Evolutionary conservation across 768 basidiomycete species (phyloP).

Genomic region (Tricholoma matsutake): DNA sequence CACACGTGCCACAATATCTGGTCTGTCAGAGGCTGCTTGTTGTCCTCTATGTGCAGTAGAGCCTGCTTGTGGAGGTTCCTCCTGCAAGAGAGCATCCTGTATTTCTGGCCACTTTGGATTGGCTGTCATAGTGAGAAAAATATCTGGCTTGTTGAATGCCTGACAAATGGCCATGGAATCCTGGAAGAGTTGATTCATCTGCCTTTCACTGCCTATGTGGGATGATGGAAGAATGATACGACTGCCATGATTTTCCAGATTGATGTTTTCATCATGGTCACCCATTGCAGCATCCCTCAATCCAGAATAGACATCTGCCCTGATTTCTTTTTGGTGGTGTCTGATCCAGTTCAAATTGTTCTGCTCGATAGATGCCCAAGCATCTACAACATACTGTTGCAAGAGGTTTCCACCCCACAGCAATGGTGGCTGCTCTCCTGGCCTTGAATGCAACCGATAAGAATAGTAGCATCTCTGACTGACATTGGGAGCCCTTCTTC

Average conservation of each 20-base stretch:
- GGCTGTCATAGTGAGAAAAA: conserved; percentile 47
- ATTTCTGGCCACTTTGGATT: conserved; percentile 48
- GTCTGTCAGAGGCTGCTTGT: not conserved
- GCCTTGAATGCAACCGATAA: conserved; percentile 29
- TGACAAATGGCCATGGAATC: conserved; percentile 30
- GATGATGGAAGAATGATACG: conserved; percentile 16
- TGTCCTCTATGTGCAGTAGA: conserved; percentile 10
- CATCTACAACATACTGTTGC: too few species aligned
- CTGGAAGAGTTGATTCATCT: conserved; percentile 21
- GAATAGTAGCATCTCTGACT: conserved; percentile 6
- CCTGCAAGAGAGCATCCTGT: not conserved
- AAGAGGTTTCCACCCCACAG: conserved; percentile 22
- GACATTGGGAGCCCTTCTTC: conserved; percentile 8
- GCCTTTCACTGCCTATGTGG: conserved; percentile 10
- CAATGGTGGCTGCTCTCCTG: conserved; percentile 22
- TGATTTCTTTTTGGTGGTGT: conserved; percentile 33
- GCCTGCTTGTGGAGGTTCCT: not conserved
- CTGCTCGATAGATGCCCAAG: too few species aligned
- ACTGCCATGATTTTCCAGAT: conserved; percentile 13
- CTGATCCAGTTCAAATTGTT: conserved; percentile 19
- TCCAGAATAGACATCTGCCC: conserved; percentile 34
- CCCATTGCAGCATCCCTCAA: conserved; percentile 21
- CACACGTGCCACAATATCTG: not conserved
- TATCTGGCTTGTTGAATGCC: conserved; percentile 30
- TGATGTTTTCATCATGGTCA: conserved; percentile 8